Evolutionary conservation across 2,329 filamentous ascomycete genomes (phyloP).

Genomic region (Xylaria sp.): DNA sequence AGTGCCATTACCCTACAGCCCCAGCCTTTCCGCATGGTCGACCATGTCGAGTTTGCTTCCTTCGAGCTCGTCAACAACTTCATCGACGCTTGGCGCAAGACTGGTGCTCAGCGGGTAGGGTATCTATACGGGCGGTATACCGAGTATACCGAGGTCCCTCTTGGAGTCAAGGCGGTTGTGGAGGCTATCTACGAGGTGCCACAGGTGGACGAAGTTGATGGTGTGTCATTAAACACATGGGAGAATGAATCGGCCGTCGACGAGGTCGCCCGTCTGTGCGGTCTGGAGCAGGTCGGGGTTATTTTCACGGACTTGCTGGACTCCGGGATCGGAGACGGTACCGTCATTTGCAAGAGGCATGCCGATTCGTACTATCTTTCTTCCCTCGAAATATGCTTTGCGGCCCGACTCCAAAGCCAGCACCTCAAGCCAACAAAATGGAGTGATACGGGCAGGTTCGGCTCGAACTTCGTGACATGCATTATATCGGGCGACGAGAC

Average conservation of each 20-base stretch:
- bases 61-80: conserved; percentile 87
- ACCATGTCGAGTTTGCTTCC: conserved; percentile 95
- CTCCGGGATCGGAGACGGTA: conserved; percentile 81
- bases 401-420: conserved; percentile 85
- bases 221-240: conserved; percentile 86
- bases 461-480: conserved; percentile 97
- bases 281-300: conserved; percentile 87
- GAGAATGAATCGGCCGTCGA: conserved; percentile 85
- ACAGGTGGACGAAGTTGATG: conserved; percentile 88
- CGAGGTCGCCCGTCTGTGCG: conserved; percentile 81
- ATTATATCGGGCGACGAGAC: conserved; percentile 92
- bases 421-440: conserved; percentile 93
- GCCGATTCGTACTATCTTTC: conserved; percentile 94
- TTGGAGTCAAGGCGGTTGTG: conserved; percentile 94
- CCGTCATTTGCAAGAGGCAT: conserved; percentile 93
- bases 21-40: conserved; percentile 94
- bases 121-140: conserved; percentile 92
- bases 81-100: conserved; percentile 89
- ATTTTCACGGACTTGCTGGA: conserved; percentile 95
- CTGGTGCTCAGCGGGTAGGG: conserved; percentile 84
- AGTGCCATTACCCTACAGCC: conserved; percentile 96
- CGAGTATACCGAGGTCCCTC: conserved; percentile 90
- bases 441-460: conserved; percentile 94
- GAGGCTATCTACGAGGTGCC: conserved; percentile 98
- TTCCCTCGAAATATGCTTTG: conserved; percentile 90